Percentiles rank a stretch among this genome's conserved stretches.
Conservation (phyloP, 2,329 filamentous ascomycete genomes). For the Trichoderma aggressivum region DNA sequence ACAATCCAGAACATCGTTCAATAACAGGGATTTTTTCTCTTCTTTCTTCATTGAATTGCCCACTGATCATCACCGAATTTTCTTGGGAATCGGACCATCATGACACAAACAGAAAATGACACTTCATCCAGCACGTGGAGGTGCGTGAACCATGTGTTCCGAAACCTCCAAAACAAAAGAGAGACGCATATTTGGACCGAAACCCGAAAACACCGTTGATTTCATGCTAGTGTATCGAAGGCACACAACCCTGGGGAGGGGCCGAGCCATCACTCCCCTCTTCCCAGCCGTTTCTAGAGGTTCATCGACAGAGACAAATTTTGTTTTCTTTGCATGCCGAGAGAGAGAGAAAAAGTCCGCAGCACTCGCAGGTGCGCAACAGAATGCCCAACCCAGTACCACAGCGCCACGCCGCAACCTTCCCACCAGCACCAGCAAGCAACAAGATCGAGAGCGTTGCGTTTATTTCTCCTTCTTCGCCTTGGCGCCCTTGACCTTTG, state of each 20-base stretch:
- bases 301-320: constrained; percentile 25
- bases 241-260: constrained; percentile 30
- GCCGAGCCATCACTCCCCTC: constrained; percentile 21
- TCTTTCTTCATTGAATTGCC: constrained; percentile 4
- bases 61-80: constrained; percentile 3
- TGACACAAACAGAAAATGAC: not conserved
- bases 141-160: not conserved
- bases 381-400: constrained; percentile 27
- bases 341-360: constrained; percentile 26
- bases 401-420: constrained; percentile 12
- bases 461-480: constrained; percentile 91
- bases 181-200: constrained; percentile 31
- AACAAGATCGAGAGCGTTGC: constrained; percentile 32
- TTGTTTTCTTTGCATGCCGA: constrained; percentile 21
- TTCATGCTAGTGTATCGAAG: constrained; percentile 42
- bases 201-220: constrained; percentile 42
- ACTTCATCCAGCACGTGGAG: not conserved
- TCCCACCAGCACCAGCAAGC: constrained; percentile 20
- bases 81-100: constrained; percentile 4
- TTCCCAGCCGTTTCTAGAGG: constrained; percentile 31
- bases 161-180: not conserved
- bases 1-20: not conserved
- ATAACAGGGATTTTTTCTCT: constrained; percentile 1
- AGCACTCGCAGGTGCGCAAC: constrained; percentile 28
- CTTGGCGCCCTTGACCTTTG: constrained; percentile 95